Evolutionary conservation across 495 filamentous ascomycete genomes (phyloP).

Genomic region (Talaromyces ruber): DNA sequence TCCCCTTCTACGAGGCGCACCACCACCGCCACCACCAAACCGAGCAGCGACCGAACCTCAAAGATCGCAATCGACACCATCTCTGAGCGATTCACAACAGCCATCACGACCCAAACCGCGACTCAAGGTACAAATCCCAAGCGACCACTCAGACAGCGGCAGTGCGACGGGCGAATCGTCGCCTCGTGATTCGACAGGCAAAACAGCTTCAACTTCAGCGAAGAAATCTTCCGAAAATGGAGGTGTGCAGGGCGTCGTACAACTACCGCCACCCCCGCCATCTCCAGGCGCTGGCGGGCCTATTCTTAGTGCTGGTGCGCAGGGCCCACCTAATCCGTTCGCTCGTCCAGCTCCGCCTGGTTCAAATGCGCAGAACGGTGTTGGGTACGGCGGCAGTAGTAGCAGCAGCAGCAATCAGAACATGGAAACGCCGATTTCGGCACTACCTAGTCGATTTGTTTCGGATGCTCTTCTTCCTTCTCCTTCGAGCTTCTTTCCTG

Average conservation of each 20-base stretch:
- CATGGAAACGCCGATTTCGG: conserved; percentile 96
- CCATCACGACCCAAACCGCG: conserved; percentile 66
- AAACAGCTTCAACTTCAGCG: conserved; percentile 41
- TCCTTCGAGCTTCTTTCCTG: conserved; percentile 84
- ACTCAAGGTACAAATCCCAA: conserved; percentile 89
- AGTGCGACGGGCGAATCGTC: conserved; percentile 69
- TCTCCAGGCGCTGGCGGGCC: conserved; percentile 54
- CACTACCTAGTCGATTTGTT: conserved; percentile 84
- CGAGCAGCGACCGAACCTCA: conserved; percentile 38
- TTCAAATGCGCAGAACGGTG: conserved; percentile 18
- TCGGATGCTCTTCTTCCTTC: conserved; percentile 76
- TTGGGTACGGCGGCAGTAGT: conserved; percentile 17
- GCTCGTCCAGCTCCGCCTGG: conserved; percentile 67
- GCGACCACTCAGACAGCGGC: conserved; percentile 76
- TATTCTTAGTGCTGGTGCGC: conserved; percentile 82
- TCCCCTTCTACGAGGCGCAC: conserved; percentile 35
- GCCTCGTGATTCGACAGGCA: conserved; percentile 60
- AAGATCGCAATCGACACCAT: conserved; percentile 37
- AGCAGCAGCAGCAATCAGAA: conserved; percentile 60
- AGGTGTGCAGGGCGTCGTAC: conserved; percentile 57
- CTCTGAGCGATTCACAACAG: conserved; percentile 55
- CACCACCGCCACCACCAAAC: conserved; percentile 33
- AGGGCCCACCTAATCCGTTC: conserved; percentile 91
- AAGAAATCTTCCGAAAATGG: conserved; percentile 45
- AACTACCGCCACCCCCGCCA: conserved; percentile 82